Conservation (phyloP, 169 alveolate species). For the Theileria annulata region DNA sequence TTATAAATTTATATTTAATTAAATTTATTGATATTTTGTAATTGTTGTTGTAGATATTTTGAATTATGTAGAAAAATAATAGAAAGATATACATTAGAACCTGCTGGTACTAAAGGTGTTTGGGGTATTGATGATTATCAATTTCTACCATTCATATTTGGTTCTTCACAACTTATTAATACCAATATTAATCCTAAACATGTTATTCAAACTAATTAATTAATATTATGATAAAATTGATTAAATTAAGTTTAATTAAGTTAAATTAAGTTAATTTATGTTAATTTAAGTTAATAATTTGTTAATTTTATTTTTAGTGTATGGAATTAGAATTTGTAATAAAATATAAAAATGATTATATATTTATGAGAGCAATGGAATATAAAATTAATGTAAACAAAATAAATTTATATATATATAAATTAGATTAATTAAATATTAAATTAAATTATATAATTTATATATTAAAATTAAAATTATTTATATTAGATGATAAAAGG, state of each 20-base stretch:
- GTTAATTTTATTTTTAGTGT: constrained; percentile 16
- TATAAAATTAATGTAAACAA: constrained; percentile 82
- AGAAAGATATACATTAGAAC: constrained; percentile 93
- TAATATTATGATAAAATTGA: too few relatives aligned
- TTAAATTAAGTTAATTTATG: too few relatives aligned
- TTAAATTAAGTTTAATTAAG: too few relatives aligned
- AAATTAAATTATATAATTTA: neutral
- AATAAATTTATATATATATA: constrained; percentile 20
- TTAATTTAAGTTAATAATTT: too few relatives aligned
- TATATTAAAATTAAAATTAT: neutral
- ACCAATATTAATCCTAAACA: neutral
- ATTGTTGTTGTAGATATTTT: constrained; percentile 83
- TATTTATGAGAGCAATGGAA: constrained; percentile 86
- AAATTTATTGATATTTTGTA: neutral
- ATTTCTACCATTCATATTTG: constrained; percentile 92
- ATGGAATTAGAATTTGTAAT: neutral
- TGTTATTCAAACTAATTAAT: too few relatives aligned
- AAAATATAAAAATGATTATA: constrained; percentile 73
- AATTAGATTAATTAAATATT: neutral
- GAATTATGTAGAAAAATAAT: constrained; percentile 91
- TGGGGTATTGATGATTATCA: constrained; percentile 99
- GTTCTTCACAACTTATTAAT: constrained; percentile 91
- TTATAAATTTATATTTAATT: neutral
- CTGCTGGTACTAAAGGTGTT: constrained; percentile 99
- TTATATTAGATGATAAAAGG: constrained; percentile 32